Base-by-base conservation (phyloP, 2,329 filamentous ascomycete genomes). In the Laburnicola sp. region DNA sequence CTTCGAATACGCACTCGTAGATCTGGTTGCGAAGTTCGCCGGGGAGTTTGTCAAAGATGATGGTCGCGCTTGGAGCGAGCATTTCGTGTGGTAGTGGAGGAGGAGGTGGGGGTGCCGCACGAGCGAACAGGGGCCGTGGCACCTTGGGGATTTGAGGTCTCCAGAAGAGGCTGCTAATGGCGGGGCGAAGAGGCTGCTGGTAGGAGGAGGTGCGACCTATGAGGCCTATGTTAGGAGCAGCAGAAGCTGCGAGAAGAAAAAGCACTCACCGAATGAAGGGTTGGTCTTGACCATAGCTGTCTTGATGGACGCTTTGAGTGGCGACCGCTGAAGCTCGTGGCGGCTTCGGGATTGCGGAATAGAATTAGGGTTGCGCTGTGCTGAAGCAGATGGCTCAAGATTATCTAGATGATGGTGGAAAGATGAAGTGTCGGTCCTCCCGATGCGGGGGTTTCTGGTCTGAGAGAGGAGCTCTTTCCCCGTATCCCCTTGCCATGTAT, bases 21-120 rank as follows among this genome's bases (percentile, higher is more conserved):
- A 50, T 27, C 3, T 11, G 21, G 21, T 44, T 50, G 4, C 40
- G 34, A 34, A 50, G 25, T 11, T 50, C 48, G 21, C 48, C 48
- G 2, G 48, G 48, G 3, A 50, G 25, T 6, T 34, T 22, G 8
- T 44, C 23, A n/a, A 43, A 45, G 10, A 8, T 30, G 7, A 26
- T 6, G 3, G 8, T 5, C 6, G 40, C 3, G 8, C n/a, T 40
- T 26, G 41, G 9, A 8, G 3, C 16, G 16, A 16, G 16, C 16
- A 16, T 16, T 16, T 16, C 16, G 16, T 16, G 16, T 16, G 16
- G 16, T 16, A 16, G 16, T 16, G 16, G 16, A 16, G 16, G 16
- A 16, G 16, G 16, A 16, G 16, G 16, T 16, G 16, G 16, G 16
- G 16, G 16, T 16, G 16, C 16, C 16, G 16, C 16, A 16, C 16